Evolutionary conservation across 2,329 filamentous ascomycete species (phyloP).

Genomic region (Trichoderma sp.): DNA sequence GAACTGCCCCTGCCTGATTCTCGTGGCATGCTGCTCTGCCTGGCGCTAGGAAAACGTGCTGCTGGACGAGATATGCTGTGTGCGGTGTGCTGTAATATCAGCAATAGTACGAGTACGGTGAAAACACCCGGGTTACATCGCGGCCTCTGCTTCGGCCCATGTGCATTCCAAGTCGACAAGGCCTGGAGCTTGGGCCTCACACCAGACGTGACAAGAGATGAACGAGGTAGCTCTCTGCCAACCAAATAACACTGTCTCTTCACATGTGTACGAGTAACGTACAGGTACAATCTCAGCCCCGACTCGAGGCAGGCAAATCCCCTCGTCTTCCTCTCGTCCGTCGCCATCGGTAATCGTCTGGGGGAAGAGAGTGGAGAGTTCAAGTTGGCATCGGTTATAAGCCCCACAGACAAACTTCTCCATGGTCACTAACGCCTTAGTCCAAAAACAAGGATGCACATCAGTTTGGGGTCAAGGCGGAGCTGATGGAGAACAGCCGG

Average conservation of each 20-base stretch:
- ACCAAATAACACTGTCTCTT: background rate
- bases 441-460: slow-evolving; percentile 8
- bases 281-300: background rate
- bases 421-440: background rate
- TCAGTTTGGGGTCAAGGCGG: slow-evolving; percentile 11
- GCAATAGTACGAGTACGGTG: background rate
- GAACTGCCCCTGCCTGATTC: background rate
- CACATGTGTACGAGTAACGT: background rate
- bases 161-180: background rate
- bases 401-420: background rate
- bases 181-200: background rate
- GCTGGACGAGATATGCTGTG: background rate
- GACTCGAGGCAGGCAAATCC: background rate
- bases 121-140: slow-evolving; percentile 1
- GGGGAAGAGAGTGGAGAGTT: background rate
- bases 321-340: slow-evolving; percentile 2
- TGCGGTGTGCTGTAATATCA: background rate
- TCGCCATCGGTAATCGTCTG: background rate
- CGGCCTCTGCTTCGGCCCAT: background rate
- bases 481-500: slow-evolving; percentile 13
- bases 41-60: background rate
- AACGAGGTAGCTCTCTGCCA: background rate
- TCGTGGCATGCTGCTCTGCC: background rate
- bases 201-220: background rate
- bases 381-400: background rate